Base-by-base conservation (phyloP, 345 rosid species). In the Ceriops tagal region DNA sequence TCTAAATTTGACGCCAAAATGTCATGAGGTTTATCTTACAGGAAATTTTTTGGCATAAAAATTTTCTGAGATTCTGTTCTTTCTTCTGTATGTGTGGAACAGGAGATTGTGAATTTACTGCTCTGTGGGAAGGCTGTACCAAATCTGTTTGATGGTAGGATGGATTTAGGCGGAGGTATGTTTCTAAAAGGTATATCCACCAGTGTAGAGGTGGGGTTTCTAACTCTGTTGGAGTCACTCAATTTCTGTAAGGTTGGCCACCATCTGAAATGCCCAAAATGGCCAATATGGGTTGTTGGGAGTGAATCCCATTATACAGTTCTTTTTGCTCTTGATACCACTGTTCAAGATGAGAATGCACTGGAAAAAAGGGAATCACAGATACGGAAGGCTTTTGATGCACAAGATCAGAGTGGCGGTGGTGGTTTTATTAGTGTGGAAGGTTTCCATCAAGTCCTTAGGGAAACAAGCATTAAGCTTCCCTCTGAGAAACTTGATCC, bases 221-320 rank as follows among this genome's bases (percentile, higher is more conserved):
- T 96, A 62, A 96, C 99, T 34, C 84, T 96, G 70, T 82, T 96
- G 49, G 99, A 96, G 78, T 96, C 96, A 24, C 96, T 96, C 61
- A 88, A 89, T 67, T 89, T 92, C 81, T 96, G 99, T 67, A 96
- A 89, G 83, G 99, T 96, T 21, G 99, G 99, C 20, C 97, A 86
- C 77, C 76, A 86, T 83, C 87, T 96, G 35, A 96, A 96, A 79
- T 84, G 85, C 80, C 99, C 99, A 30, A 86, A 70, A 65, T 92
- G 98, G 98, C 99, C 99, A 27, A 96, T 96, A 84, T 96, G 99
- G 99, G 98, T 96, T 66, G 82, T 96, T 73, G 99, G 99, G 5
- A 96, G 99, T 53, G 99, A 96, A 81, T 96, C 99, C 59, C 99
- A 96, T 72, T 96, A 92, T 79, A 96, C 97, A 1, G 99, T 92